Percentiles rank a stretch among this genome's conserved stretches.
Conservation (phyloP, 805 yeast genomes). For the Tetrapisispora iriomotensis region DNA sequence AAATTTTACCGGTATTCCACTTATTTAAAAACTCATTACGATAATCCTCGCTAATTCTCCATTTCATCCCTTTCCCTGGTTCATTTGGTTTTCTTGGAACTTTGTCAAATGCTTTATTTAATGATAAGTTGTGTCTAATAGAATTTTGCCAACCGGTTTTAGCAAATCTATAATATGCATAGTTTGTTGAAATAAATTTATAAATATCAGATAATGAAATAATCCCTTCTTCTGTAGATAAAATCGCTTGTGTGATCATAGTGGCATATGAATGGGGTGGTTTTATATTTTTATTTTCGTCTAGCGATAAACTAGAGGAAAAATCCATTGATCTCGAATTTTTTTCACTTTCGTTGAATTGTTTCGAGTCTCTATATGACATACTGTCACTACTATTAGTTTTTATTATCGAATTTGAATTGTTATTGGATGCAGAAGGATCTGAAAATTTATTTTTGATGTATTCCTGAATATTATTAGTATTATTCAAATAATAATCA, state of each 20-base stretch:
- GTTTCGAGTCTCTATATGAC: no score
- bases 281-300: conserved; percentile 80
- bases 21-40: conserved; percentile 76
- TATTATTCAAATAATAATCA: conserved; percentile 10
- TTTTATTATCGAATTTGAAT: no score
- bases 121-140: conserved; percentile 85
- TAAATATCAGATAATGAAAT: conserved; percentile 87
- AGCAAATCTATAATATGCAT: conserved; percentile 83
- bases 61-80: conserved; percentile 98
- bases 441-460: neutral
- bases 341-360: neutral
- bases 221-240: conserved; percentile 80
- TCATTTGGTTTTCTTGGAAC: conserved; percentile 92
- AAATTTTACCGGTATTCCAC: conserved; percentile 64
- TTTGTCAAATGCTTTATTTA: conserved; percentile 95
- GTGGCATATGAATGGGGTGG: conserved; percentile 98
- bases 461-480: conserved; percentile 3
- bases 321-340: conserved; percentile 15
- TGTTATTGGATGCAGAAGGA: neutral
- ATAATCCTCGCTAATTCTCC: conserved; percentile 87
- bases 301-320: conserved; percentile 60
- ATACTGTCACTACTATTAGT: no score
- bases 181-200: conserved; percentile 77
- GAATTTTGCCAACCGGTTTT: conserved; percentile 99
- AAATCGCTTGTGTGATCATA: conserved; percentile 94